Conservation (phyloP, 1,284 basidiomycete genomes). For the Cryptococcus deneoformans region DNA sequence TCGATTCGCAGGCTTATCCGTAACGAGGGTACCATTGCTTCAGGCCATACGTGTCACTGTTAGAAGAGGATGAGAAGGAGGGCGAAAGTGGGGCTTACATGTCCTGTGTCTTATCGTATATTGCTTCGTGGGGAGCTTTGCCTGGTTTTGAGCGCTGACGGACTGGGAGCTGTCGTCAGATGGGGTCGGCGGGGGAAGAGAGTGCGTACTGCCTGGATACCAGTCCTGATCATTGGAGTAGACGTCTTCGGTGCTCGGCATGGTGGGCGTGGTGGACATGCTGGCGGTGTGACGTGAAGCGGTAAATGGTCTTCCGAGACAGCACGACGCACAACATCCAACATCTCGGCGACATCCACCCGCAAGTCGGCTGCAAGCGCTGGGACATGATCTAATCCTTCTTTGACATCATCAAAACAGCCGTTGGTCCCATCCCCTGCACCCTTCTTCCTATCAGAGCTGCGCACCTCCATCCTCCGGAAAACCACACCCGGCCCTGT, state of each 20-base stretch:
- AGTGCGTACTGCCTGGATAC: conserved; percentile 30
- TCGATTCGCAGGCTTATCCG: conserved; percentile 62
- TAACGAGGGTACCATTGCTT: conserved; percentile 61
- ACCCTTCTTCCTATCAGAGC: neutral
- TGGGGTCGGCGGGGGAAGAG: neutral
- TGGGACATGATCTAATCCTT: neutral
- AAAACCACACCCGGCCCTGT: too few species aligned
- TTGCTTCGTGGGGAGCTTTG: conserved; percentile 29
- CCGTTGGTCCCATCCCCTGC: neutral
- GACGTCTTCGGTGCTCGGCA: conserved; percentile 12
- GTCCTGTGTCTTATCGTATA: conserved; percentile 35
- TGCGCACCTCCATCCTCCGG: neutral
- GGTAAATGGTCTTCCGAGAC: neutral
- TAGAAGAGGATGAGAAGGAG: too few species aligned
- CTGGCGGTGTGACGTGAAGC: too few species aligned
- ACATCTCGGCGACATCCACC: too few species aligned
- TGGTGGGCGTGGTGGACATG: neutral
- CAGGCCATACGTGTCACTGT: too few species aligned
- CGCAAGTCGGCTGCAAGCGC: too few species aligned
- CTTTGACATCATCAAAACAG: neutral
- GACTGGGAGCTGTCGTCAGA: neutral
- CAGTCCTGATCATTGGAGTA: conserved; percentile 26
- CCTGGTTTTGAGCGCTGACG: conserved; percentile 38
- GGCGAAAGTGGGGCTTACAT: conserved; percentile 14
- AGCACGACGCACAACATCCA: too few species aligned